phyloP scores from a whole-genome alignment of 2,329 filamentous ascomycete genomes.

The Epichloe bromicola region DNA sequence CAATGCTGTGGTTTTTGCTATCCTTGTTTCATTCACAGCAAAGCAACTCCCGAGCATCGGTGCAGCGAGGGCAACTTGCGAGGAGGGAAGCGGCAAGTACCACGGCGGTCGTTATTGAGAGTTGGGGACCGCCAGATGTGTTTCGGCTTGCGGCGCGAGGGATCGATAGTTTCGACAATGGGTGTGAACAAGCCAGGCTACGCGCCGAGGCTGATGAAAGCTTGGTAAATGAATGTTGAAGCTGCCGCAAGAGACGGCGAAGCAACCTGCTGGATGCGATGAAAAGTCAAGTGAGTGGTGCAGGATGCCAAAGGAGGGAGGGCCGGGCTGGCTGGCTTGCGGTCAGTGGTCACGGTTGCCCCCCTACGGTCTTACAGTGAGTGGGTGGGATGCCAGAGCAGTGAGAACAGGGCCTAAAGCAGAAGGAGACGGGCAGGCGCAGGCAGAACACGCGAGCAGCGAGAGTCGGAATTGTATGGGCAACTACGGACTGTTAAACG shows the following conservation, averaged over 20 bases:
- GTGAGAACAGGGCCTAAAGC: too few species aligned
- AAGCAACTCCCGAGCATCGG: not conserved
- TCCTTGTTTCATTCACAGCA: not conserved
- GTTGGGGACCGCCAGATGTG: not conserved
- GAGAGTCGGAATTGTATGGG: too few species aligned
- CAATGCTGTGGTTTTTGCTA: not conserved
- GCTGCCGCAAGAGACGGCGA: not conserved
- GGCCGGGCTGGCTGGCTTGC: not conserved
- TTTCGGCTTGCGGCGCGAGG: constrained; percentile 1
- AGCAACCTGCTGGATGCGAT: not conserved
- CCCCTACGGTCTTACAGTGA: too few species aligned
- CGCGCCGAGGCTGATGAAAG: not conserved
- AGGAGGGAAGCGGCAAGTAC: not conserved
- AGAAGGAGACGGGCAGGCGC: too few species aligned
- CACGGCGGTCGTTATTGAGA: not conserved
- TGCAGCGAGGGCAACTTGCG: not conserved
- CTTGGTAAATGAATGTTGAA: not conserved
- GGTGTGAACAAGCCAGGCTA: not conserved
- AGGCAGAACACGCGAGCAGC: too few species aligned
- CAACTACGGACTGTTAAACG: too few species aligned
- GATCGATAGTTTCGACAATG: not conserved
- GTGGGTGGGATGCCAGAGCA: too few species aligned
- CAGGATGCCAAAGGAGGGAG: not conserved
- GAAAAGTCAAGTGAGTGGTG: not conserved
- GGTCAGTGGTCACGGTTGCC: too few species aligned